A percentile compares a stretch with the other conserved stretches of the same genome.
These are phyloP conservation scores for Acarospora socialis DNA, from an alignment of 2,329 filamentous ascomycete genomes.

Conservation along the genomic window DNA sequence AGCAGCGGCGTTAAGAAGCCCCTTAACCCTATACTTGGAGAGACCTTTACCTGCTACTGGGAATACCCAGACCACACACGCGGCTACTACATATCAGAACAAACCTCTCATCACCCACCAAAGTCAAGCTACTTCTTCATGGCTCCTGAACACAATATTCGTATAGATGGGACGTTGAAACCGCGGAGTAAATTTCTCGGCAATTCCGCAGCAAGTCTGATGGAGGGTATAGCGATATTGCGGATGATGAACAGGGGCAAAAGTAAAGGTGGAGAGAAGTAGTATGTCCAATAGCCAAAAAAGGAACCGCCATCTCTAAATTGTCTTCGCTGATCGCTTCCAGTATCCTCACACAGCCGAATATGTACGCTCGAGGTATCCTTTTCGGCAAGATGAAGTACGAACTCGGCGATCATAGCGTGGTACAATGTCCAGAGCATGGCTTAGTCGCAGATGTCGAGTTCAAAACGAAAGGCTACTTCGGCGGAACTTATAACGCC, in stretches of 20 bases:
- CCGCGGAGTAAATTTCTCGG: slow-evolving; percentile 89
- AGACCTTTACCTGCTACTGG: slow-evolving; percentile 93
- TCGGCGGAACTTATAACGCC: slow-evolving; percentile 89
- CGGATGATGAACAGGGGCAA: slow-evolving; percentile 64
- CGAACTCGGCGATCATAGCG: slow-evolving; percentile 90
- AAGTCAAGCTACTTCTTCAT: slow-evolving; percentile 99
- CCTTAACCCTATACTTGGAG: slow-evolving; percentile 88
- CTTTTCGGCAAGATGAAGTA: slow-evolving; percentile 99
- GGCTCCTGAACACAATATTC: slow-evolving; percentile 82
- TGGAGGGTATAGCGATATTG: slow-evolving; percentile 90
- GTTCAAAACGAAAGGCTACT: slow-evolving; percentile 98
- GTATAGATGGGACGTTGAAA: slow-evolving; percentile 90
- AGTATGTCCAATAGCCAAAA: slow-evolving; percentile 43
- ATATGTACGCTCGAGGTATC: slow-evolving; percentile 97
- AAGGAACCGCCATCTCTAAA: background rate
- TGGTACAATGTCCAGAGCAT: slow-evolving; percentile 78
- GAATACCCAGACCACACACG: slow-evolving; percentile 70
- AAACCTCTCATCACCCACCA: slow-evolving; percentile 94
- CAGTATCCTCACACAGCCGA: slow-evolving; percentile 87
- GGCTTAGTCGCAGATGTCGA: slow-evolving; percentile 82
- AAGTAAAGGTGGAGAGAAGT: slow-evolving; percentile 60
- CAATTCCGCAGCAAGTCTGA: slow-evolving; percentile 93
- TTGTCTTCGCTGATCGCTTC: slow-evolving; percentile 6
- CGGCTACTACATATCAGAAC: slow-evolving; percentile 93
- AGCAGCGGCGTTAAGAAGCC: slow-evolving; percentile 91